Conservation (phyloP, 495 filamentous ascomycete genomes). For the Entonaema liquescens region DNA sequence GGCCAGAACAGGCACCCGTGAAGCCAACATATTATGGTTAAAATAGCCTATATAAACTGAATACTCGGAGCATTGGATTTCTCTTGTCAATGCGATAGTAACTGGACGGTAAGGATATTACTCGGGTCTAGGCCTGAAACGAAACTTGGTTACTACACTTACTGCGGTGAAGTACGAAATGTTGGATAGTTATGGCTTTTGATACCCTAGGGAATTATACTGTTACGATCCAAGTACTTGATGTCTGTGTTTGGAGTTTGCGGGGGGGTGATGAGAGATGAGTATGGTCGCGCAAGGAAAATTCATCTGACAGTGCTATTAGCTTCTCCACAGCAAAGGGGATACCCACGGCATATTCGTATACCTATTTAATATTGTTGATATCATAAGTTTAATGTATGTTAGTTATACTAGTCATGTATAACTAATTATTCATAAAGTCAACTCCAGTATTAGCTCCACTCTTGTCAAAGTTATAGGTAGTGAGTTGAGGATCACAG, state of each 20-base stretch:
- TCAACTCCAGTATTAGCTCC: no score
- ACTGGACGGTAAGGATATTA: not conserved
- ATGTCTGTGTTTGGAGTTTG: not conserved
- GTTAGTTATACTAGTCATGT: not conserved
- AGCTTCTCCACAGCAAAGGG: not conserved
- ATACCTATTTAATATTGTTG: not conserved
- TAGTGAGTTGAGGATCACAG: no score
- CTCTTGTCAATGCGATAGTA: not conserved
- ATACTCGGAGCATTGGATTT: not conserved
- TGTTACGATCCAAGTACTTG: not conserved
- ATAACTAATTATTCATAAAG: no score
- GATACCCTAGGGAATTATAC: not conserved
- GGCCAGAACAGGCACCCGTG: slow-evolving; percentile 2
- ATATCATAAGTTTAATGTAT: not conserved
- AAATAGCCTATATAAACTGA: not conserved
- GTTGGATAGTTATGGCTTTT: not conserved
- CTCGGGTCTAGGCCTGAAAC: not conserved
- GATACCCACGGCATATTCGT: not conserved
- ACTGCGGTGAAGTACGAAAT: not conserved
- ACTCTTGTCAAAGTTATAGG: not conserved
- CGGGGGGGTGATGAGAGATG: not conserved
- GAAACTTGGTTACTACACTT: not conserved
- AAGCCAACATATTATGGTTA: slow-evolving; percentile 23
- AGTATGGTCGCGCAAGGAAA: not conserved
- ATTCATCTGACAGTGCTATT: not conserved